A percentile compares a stretch with the other conserved stretches of the same genome.
Conservation (phyloP, 805 yeast species). For the Candida manassasensis region DNA sequence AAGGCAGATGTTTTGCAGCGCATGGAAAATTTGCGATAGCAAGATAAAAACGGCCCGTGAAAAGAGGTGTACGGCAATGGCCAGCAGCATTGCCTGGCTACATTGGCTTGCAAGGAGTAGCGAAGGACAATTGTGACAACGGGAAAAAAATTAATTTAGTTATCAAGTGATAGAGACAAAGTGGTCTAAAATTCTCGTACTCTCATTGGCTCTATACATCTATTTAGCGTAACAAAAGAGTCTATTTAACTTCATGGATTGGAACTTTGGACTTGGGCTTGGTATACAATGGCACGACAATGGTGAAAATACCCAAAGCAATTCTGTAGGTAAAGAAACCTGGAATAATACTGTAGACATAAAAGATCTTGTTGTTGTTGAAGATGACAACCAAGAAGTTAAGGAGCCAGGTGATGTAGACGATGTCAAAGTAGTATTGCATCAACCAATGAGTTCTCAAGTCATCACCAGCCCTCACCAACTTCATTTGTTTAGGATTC, state of each 20-base stretch:
- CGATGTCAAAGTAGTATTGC: constrained; percentile 71
- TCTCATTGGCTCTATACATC: too few species aligned
- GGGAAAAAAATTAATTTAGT: too few species aligned
- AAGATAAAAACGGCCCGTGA: too few species aligned
- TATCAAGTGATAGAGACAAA: too few species aligned
- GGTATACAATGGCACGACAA: not conserved
- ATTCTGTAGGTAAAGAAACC: constrained; percentile 47
- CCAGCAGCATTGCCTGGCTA: too few species aligned
- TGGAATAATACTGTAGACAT: constrained; percentile 47
- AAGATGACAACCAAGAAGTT: constrained; percentile 48
- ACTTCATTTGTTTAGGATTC: constrained; percentile 15
- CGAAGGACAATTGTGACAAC: too few species aligned
- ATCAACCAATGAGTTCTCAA: constrained; percentile 49
- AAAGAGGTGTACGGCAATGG: too few species aligned
- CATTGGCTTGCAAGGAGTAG: too few species aligned
- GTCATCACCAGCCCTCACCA: constrained; percentile 56
- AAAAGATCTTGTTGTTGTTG: constrained; percentile 62
- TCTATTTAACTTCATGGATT: not conserved
- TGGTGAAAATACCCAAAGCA: not conserved
- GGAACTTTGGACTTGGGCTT: not conserved
- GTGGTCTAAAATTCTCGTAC: too few species aligned
- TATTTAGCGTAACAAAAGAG: too few species aligned
- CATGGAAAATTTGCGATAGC: too few species aligned
- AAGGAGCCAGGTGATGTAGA: constrained; percentile 60
- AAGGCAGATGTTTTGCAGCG: too few species aligned